phyloP scores from a whole-genome alignment of 805 yeast species.

The Scheffersomyces ergatensis region DNA sequence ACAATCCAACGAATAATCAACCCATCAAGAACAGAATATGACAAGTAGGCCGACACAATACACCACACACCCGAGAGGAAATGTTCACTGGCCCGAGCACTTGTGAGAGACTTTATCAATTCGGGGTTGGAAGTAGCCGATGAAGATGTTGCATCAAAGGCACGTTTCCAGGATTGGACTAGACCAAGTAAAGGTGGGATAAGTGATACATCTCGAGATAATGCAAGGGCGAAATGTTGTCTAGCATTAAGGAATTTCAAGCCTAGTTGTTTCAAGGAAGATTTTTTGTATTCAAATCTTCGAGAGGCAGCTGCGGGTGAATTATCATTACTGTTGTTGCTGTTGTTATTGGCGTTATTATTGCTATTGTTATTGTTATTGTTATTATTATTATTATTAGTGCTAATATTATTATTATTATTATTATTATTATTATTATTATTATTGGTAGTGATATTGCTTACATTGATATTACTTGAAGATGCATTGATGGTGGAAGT shows the following conservation, averaged over 20 bases:
- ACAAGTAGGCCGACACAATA: constrained; percentile 77
- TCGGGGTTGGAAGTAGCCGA: constrained; percentile 5
- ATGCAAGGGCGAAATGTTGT: constrained; percentile 72
- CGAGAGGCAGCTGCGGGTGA: constrained; percentile 4
- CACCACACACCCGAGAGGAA: constrained; percentile 91
- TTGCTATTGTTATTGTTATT: constrained; percentile 1
- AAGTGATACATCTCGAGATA: constrained; percentile 76
- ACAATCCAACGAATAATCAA: constrained; percentile 93
- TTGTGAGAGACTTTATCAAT: constrained; percentile 33
- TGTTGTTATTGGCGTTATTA: constrained; percentile 2
- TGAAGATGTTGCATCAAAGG: constrained; percentile 14
- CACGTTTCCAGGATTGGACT: constrained; percentile 40
- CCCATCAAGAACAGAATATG: constrained; percentile 83
- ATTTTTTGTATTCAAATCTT: constrained; percentile 3
- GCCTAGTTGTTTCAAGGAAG: constrained; percentile 54
- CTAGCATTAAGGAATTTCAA: constrained; percentile 69
- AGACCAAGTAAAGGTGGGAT: constrained; percentile 63
- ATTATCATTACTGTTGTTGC: constrained; percentile 1
- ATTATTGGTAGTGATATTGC: constrained; percentile 1
- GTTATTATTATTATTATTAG: neutral
- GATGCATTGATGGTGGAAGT: neutral
- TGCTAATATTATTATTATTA: constrained; percentile 3
- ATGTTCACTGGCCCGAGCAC: constrained; percentile 74
- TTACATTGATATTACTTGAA: neutral
- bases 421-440: neutral